phyloP scores from a whole-genome alignment of 2,329 filamentous ascomycete genomes.

The Madurella fahalii region DNA sequence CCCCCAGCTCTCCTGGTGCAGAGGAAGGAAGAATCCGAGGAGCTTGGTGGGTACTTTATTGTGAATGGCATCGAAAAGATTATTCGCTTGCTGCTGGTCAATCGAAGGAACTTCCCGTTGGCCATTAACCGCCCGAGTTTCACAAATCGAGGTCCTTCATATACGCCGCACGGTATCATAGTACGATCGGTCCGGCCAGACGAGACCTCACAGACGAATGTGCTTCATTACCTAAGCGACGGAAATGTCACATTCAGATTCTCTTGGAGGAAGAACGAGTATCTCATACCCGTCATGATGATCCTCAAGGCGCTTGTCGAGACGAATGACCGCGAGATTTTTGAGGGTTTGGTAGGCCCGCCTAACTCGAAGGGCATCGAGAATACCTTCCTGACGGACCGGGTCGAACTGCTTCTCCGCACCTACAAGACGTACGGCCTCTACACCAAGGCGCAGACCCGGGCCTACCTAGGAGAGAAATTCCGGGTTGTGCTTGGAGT shows the following conservation, averaged over 20 bases:
- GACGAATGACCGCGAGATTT: conserved; percentile 95
- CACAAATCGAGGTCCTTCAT: conserved; percentile 76
- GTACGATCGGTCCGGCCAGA: conserved; percentile 92
- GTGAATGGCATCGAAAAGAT: conserved; percentile 98
- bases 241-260: conserved; percentile 97
- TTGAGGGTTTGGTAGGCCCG: conserved; percentile 82
- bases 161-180: conserved; percentile 86
- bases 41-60: conserved; percentile 93
- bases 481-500: conserved; percentile 86
- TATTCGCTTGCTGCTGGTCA: conserved; percentile 85
- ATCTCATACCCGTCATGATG: conserved; percentile 94
- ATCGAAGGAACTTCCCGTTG: conserved; percentile 90
- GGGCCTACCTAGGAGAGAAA: conserved; percentile 83
- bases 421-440: conserved; percentile 90
- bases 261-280: conserved; percentile 97
- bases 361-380: conserved; percentile 71
- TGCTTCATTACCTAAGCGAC: conserved; percentile 90
- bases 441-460: conserved; percentile 75
- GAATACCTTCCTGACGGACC: conserved; percentile 92
- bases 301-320: conserved; percentile 90
- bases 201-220: conserved; percentile 96
- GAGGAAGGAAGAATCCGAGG: conserved; percentile 91
- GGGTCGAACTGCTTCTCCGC: conserved; percentile 83
- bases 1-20: conserved; percentile 78
- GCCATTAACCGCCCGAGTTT: conserved; percentile 91